Evolutionary conservation across 768 basidiomycete genomes (phyloP).

Genomic region (Gloeopeniophorella convolvens): DNA sequence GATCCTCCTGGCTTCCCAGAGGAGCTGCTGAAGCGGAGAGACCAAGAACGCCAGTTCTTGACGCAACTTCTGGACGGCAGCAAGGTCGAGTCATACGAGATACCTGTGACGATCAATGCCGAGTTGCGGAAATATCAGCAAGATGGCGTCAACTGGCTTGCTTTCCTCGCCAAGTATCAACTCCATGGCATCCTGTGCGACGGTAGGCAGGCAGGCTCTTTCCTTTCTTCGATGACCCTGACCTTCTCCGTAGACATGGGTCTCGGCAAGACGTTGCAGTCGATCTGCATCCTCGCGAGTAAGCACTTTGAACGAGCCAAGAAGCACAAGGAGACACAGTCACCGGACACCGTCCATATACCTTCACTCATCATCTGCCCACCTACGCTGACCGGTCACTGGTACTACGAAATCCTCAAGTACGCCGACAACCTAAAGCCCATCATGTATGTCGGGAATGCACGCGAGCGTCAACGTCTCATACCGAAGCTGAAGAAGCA

Average conservation of each 20-base stretch:
- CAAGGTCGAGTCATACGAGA: constrained; percentile 85
- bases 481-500: constrained; percentile 57
- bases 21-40: constrained; percentile 78
- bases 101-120: constrained; percentile 86
- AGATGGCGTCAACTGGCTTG: constrained; percentile 98
- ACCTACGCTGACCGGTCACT: constrained; percentile 95
- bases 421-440: constrained; percentile 82
- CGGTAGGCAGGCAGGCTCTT: constrained; percentile 53
- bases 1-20: constrained; percentile 90
- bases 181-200: constrained; percentile 97
- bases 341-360: constrained; percentile 74
- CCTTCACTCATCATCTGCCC: constrained; percentile 96
- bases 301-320: constrained; percentile 85
- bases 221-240: constrained; percentile 1
- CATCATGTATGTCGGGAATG: constrained; percentile 82
- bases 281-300: constrained; percentile 92
- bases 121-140: constrained; percentile 96
- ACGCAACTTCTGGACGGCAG: constrained; percentile 90
- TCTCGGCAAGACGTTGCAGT: constrained; percentile 94
- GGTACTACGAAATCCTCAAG: constrained; percentile 97
- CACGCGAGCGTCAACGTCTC: constrained; percentile 69
- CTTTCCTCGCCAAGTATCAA: constrained; percentile 96
- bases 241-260: constrained; percentile 76
- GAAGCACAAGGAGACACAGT: constrained; percentile 55
- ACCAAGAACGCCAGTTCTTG: constrained; percentile 85